Evolutionary conservation across 2,329 filamentous ascomycete species (phyloP).

Genomic region (Fusarium sambucinum): DNA sequence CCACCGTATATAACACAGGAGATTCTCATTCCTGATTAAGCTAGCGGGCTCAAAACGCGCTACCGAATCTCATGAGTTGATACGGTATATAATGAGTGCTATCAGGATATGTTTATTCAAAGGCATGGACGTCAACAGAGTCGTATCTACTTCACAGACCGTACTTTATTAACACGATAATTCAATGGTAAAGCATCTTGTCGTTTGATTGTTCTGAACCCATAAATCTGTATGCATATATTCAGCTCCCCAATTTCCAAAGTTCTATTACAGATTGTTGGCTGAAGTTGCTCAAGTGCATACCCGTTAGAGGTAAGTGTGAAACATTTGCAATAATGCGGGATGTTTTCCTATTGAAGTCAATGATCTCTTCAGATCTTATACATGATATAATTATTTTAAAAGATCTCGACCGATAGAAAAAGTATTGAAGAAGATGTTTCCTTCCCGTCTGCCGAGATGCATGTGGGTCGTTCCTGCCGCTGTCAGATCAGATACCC

Average conservation of each 20-base stretch:
- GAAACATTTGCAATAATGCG: neutral
- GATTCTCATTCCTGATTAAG: no score
- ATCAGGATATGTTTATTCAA: neutral
- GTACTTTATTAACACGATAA: neutral
- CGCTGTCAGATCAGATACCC: slow-evolving; percentile 13
- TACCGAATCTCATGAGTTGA: no score
- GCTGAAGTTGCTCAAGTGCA: neutral
- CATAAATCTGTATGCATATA: neutral
- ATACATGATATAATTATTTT: neutral
- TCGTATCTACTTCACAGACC: neutral
- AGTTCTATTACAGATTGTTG: neutral
- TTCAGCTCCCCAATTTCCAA: neutral
- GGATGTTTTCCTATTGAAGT: no score
- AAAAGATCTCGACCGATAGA: neutral
- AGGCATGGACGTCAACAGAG: neutral
- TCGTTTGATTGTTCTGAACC: neutral
- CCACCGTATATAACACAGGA: no score
- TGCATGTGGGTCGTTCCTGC: slow-evolving; percentile 27
- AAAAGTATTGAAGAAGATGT: no score
- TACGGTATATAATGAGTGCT: no score
- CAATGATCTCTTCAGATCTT: neutral
- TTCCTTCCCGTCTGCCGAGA: neutral
- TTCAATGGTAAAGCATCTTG: no score
- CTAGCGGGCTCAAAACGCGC: no score
- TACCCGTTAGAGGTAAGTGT: no score